Conservation (phyloP, 2,329 filamentous ascomycete species). For the Penicillium sp. region DNA sequence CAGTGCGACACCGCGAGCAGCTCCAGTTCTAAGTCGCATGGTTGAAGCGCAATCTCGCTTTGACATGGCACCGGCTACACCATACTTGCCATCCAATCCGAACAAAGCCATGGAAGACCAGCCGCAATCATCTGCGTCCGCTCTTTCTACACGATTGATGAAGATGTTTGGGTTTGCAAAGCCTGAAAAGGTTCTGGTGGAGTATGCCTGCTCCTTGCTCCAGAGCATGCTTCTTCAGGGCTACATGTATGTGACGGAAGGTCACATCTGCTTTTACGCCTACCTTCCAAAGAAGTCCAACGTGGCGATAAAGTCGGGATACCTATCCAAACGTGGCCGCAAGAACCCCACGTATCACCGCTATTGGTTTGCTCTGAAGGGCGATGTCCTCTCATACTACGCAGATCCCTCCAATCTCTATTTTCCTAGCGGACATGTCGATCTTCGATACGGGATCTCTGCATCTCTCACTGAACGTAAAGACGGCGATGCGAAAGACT, state of each 20-base stretch:
- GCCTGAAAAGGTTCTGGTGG: constrained; percentile 79
- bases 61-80: constrained; percentile 23
- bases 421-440: constrained; percentile 87
- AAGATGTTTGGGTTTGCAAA: constrained; percentile 82
- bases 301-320: constrained; percentile 77
- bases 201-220: constrained; percentile 90
- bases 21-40: constrained; percentile 75
- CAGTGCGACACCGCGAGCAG: constrained; percentile 50
- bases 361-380: constrained; percentile 92
- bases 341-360: constrained; percentile 83
- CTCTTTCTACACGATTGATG: constrained; percentile 69
- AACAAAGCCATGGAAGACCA: constrained; percentile 51
- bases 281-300: constrained; percentile 91
- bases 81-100: constrained; percentile 20
- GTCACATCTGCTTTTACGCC: constrained; percentile 94
- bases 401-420: constrained; percentile 79
- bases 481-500: constrained; percentile 69
- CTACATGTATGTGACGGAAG: constrained; percentile 91
- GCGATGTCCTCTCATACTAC: constrained; percentile 89
- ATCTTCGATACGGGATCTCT: constrained; percentile 86
- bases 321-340: constrained; percentile 82
- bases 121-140: constrained; percentile 49
- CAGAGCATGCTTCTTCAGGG: constrained; percentile 90
- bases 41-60: constrained; percentile 68
- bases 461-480: constrained; percentile 68